Evolutionary conservation across 805 yeast genomes (phyloP), one percentile per base, ranked within the genome.

Genomic region (Starmerella tilneyi): DNA sequence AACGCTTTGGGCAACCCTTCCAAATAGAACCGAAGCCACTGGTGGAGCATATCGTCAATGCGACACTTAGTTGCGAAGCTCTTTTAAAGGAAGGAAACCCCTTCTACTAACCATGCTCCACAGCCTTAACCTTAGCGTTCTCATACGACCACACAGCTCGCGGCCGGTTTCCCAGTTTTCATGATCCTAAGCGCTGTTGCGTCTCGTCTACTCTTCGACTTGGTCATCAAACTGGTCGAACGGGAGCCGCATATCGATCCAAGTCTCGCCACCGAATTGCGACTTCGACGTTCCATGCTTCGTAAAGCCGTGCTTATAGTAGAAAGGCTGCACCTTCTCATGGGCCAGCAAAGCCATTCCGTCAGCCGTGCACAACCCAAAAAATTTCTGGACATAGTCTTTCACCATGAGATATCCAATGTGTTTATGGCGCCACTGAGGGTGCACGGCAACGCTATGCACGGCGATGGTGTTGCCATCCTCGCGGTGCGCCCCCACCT

Each of bases 331-430:
- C 57, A 85, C 69, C 20, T 71, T 67, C 39, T 76, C 73, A 57
- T 83, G 85, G 24, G 86, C 83, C 48, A 89, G 72, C 26, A 89
- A 69, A 6, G 78, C 74, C 41, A 89, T 78, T 56, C 76, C 73
- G 55, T 78, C 83, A 37, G 92, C 96, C 50, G 85, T 78, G 54
- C 79, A 84, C 61, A 86, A 94, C 61, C 85, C 85, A 40, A 84
- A 76, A 63, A 89, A 68, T 59, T 89, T 84, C 63, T 92, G 96
- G 50, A 88, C 74, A 65, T 84, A 92, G 64, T 89, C 98, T 55
- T 82, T 85, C 57, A 89, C 64, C 58, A 89, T 66, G 47, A 86
- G 68, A 12, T 94, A 76, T 8, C 94, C 97, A 48, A 92, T 68
- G 59, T 83, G 84, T 63, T 78, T 74, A 48, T 88, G 84, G 61